Evolutionary conservation across 768 basidiomycete genomes (phyloP), one percentile per base, ranked within the genome.

Genomic region (Botryobasidium botryosum): DNA sequence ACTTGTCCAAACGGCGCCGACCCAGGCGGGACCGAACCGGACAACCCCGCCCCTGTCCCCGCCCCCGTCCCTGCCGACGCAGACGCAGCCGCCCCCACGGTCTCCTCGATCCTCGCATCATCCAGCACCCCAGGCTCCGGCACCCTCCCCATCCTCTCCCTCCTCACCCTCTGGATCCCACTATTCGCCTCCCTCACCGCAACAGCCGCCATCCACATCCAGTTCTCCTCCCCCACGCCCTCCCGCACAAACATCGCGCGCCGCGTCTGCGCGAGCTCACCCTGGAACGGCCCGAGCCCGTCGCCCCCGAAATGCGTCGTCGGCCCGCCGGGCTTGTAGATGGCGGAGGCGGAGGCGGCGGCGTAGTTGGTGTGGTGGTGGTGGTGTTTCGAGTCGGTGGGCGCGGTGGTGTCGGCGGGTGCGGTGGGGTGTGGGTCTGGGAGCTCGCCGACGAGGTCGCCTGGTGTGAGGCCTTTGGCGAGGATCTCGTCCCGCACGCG

Each of bases 321-420:
- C 1, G 88, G 83, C 0, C 90, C 90, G 1, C 90, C 88, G 0
- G 87, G 77, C 36, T 84, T 79, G 63, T 92, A 94, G 36, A 90
- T 72, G 0, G 82, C 78, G n/a, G 69, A 56, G 5, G 59, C 65
- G 20, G 66, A 67, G 15, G 61, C 53, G 63, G 62, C 41, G 54
- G 61, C 35, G 39, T 24, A 49, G 36, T 48, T 46, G 18, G 45
- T 43, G 40, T 52, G 46, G 41, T 46, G 39, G 1, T 44, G 51
- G 40, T 52, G 46, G 41, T 46, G 39, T 1, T 44, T 50, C 64
- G 43, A 46, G 8, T 38, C 36, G 13, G 45, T 46, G 20, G 68
- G 63, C 40, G 62, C 64, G 3, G 63, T 57, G 35, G 49, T 51
- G 6, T 52, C 55, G 45, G 55, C 48, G 23, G 53, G 40, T 38